A percentile compares a stretch with the other conserved stretches of the same genome.
phyloP scores from a whole-genome alignment of 768 basidiomycete genomes.

The Artomyces pyxidatus region DNA sequence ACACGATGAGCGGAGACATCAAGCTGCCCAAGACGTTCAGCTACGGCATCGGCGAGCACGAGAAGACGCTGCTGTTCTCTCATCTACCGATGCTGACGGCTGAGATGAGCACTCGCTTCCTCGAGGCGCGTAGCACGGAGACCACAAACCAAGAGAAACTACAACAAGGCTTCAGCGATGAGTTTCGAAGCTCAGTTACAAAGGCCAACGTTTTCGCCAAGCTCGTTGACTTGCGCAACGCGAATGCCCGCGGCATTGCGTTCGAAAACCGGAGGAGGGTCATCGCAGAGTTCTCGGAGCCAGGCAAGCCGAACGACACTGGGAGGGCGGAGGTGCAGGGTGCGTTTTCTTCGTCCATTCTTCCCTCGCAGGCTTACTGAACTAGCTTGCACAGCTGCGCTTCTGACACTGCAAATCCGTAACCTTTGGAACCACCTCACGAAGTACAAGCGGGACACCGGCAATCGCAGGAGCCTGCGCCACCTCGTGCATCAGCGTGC shows the following conservation, averaged over 20 bases:
- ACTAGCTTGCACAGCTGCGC: slow-evolving; percentile 49
- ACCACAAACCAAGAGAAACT: no score
- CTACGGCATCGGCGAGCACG: slow-evolving; percentile 56
- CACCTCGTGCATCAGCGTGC: slow-evolving; percentile 77
- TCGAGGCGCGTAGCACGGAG: no score
- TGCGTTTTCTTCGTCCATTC: slow-evolving; percentile 26
- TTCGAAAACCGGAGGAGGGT: slow-evolving; percentile 81
- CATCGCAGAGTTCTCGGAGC: slow-evolving; percentile 68
- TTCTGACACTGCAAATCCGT: slow-evolving; percentile 81
- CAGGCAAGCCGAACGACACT: slow-evolving; percentile 59
- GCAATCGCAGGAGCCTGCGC: slow-evolving; percentile 69
- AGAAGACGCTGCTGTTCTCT: slow-evolving; percentile 58
- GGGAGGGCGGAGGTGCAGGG: slow-evolving; percentile 90
- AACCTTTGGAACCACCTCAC: slow-evolving; percentile 70
- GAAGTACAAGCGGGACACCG: slow-evolving; percentile 63
- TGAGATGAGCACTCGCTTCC: slow-evolving; percentile 7
- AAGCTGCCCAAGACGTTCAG: slow-evolving; percentile 45
- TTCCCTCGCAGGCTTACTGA: background rate
- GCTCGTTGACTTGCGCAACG: slow-evolving; percentile 78
- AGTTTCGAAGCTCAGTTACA: background rate
- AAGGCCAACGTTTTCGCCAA: slow-evolving; percentile 55
- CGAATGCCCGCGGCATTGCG: slow-evolving; percentile 79
- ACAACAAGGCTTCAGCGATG: slow-evolving; percentile 17
- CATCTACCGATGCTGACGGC: slow-evolving; percentile 51
- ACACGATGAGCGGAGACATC: slow-evolving; percentile 30